Evolutionary conservation across 305 asterid genomes (phyloP), one percentile per base, ranked within the genome.

Genomic region (Rubia peregrina): DNA sequence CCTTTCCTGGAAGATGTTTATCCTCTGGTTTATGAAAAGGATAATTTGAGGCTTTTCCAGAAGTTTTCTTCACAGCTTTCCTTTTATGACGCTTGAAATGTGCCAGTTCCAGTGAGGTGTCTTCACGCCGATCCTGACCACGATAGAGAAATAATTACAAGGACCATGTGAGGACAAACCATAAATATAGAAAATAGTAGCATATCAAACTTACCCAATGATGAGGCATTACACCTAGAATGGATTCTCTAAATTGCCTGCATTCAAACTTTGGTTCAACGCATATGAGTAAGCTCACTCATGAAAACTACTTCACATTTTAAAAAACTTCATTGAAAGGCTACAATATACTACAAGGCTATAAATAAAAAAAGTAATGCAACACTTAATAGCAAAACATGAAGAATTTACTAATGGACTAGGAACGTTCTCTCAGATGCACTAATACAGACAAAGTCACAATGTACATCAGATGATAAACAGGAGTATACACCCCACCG

Each of bases 171-270:
- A 74, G 61, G 60, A 8, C 36, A 44, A 59, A 62, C 33, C 74
- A 55, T 57, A 43, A 66, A 38, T 74, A 66, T 51, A 48, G 48
- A 73, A 67, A 73, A 66, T 21, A 51, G 65, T 53, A 66, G 40
- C 3, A 14, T 5, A 22, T 53, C 74, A 73, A 69, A 78, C 91
- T 77, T 82, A 93, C 97, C 97, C 99, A 94, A 73, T 72, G 86
- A 78, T 94, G 99, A 38, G 99, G 99, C 96, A 94, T 84, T 76
- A 94, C 90, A 73, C 96, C 96, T 73, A 94, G 96, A 80, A 94
- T 76, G 61, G 99, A 94, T 88, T 94, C 97, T 83, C 99, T 85
- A 75, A 86, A 89, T 79, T 91, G 89, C 92, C 99, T 87, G 85
- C 99, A 94, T 79, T 94, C 97, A 79, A 88, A 88, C 97, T 94